Percentiles rank a stretch among this genome's conserved stretches.
Evolutionary conservation across 2,329 filamentous ascomycete species (phyloP).

Genomic region (Aspergillus persii): DNA sequence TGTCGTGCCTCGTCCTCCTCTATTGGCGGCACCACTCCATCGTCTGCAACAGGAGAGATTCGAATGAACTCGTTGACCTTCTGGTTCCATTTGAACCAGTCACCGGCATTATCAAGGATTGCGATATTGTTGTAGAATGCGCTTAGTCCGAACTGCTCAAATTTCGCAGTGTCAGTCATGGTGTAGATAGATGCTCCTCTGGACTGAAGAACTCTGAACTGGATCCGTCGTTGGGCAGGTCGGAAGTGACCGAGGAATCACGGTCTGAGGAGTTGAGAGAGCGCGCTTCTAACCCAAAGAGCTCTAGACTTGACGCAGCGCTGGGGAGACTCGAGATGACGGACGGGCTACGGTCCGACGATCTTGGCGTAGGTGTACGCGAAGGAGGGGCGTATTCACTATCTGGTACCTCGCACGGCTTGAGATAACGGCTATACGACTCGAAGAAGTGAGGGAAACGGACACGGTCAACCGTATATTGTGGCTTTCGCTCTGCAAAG

Average conservation of each 20-base stretch:
- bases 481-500: background rate
- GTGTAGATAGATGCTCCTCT: background rate
- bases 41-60: background rate
- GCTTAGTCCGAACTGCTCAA: background rate
- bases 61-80: background rate
- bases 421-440: background rate
- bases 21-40: background rate
- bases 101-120: background rate
- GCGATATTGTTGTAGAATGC: background rate
- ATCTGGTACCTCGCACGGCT: background rate
- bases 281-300: background rate
- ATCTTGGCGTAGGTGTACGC: background rate
- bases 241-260: background rate
- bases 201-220: background rate
- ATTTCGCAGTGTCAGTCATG: background rate
- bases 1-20: background rate
- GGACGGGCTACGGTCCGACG: background rate
- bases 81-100: background rate
- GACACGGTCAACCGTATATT: background rate
- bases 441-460: background rate
- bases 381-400: background rate
- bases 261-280: background rate
- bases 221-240: background rate
- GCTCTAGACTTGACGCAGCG: background rate
- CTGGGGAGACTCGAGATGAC: background rate